phyloP scores from a whole-genome alignment of 2,329 filamentous ascomycete species.

The Aspergillus quadrilineatus region DNA sequence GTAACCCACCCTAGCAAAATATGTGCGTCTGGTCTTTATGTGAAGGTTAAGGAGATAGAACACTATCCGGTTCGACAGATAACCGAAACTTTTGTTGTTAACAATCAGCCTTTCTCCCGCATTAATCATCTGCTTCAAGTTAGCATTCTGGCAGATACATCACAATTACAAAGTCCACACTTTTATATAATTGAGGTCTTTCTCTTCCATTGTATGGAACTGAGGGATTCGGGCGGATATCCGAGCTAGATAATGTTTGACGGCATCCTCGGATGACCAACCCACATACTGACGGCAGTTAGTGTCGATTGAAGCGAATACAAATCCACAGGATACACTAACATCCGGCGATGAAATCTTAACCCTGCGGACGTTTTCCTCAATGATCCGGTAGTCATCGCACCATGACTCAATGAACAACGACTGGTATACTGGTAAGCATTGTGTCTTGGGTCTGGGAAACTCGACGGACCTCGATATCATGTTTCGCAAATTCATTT shows the following conservation, averaged over 20 bases:
- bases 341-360: slow-evolving; percentile 97
- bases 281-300: slow-evolving; percentile 67
- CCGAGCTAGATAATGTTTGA: slow-evolving; percentile 83
- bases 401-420: slow-evolving; percentile 96
- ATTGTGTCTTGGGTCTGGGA: background rate
- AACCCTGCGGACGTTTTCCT: slow-evolving; percentile 94
- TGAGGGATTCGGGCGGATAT: slow-evolving; percentile 92
- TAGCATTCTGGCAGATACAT: slow-evolving; percentile 9
- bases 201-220: slow-evolving; percentile 95
- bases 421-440: slow-evolving; percentile 50
- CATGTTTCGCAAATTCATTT: slow-evolving; percentile 96
- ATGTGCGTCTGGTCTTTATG: slow-evolving; percentile 91
- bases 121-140: slow-evolving; percentile 74
- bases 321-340: slow-evolving; percentile 35
- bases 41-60: slow-evolving; percentile 98
- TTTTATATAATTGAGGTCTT: slow-evolving; percentile 94
- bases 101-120: slow-evolving; percentile 89
- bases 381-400: slow-evolving; percentile 87
- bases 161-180: slow-evolving; percentile 26
- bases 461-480: slow-evolving; percentile 70
- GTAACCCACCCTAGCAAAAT: slow-evolving; percentile 70
- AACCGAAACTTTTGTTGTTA: slow-evolving; percentile 96
- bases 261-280: slow-evolving; percentile 89
- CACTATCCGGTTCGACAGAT: slow-evolving; percentile 93
- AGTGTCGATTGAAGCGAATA: slow-evolving; percentile 12